Conservation (phyloP, 2,329 filamentous ascomycete genomes). For the Gaeumannomyces sp. region DNA sequence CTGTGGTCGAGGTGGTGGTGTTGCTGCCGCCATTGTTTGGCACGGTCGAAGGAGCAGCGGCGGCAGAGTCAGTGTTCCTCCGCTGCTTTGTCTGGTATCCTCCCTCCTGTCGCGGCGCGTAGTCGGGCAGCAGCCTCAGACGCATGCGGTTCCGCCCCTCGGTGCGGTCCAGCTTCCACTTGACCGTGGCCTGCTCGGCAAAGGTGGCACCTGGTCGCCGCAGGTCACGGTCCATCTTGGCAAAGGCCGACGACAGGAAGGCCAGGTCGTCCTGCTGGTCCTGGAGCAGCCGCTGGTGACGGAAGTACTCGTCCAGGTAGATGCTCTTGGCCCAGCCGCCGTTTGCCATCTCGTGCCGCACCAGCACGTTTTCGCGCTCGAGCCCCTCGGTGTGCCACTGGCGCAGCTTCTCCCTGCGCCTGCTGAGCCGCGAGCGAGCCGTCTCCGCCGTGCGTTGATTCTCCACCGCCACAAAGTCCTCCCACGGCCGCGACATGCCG, state of each 20-base stretch:
- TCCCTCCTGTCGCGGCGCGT: slow-evolving; percentile 48
- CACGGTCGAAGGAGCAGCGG: slow-evolving; percentile 7
- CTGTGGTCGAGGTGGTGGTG: not conserved
- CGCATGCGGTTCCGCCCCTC: slow-evolving; percentile 96
- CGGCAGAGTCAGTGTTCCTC: slow-evolving; percentile 1
- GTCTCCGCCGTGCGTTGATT: slow-evolving; percentile 76
- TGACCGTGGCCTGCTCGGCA: slow-evolving; percentile 54
- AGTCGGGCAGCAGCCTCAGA: slow-evolving; percentile 76
- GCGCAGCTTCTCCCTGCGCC: slow-evolving; percentile 75
- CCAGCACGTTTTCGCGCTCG: slow-evolving; percentile 62
- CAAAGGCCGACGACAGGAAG: slow-evolving; percentile 70
- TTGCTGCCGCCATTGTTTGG: not conserved
- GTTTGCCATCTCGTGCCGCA: slow-evolving; percentile 81
- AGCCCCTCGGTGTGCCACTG: slow-evolving; percentile 69
- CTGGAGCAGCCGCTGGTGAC: slow-evolving; percentile 81
- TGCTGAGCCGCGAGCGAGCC: slow-evolving; percentile 61
- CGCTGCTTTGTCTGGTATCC: slow-evolving; percentile 68
- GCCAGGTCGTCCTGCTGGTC: slow-evolving; percentile 87
- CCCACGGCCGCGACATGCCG: slow-evolving; percentile 76
- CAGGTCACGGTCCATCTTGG: slow-evolving; percentile 72
- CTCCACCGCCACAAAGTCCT: slow-evolving; percentile 76
- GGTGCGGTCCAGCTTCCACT: slow-evolving; percentile 92
- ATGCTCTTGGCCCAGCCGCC: slow-evolving; percentile 94
- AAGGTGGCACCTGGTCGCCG: slow-evolving; percentile 77
- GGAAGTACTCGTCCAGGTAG: slow-evolving; percentile 83